phyloP scores from a whole-genome alignment of 108 stramenopile species.

The Asterionellopsis glacialis region DNA sequence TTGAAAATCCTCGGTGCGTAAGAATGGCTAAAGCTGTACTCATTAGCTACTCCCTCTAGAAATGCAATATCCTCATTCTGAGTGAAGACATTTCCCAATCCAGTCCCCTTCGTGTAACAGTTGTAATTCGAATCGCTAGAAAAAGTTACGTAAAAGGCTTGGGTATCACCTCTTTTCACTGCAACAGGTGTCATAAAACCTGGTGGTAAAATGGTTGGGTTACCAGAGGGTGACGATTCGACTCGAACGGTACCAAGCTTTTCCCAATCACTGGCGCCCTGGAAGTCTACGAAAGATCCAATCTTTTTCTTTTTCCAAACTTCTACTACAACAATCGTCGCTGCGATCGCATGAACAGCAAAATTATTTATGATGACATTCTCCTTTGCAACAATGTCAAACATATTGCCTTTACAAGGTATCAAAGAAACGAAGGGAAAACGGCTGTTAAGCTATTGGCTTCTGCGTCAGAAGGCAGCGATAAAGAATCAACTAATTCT shows the following conservation, averaged over 20 bases:
- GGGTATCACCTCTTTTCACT: neutral
- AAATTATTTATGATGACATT: constrained; percentile 5
- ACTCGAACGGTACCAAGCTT: neutral
- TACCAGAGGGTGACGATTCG: neutral
- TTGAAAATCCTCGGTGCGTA: constrained; percentile 1
- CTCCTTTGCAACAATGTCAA: constrained; percentile 3
- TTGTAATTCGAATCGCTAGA: constrained; percentile 1
- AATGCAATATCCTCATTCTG: constrained; percentile 1
- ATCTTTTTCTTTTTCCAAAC: neutral
- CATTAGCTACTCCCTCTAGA: constrained; percentile 2
- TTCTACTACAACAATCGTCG: constrained; percentile 8
- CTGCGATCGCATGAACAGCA: constrained; percentile 5
- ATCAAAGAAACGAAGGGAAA: too few relatives aligned
- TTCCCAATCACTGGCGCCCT: neutral
- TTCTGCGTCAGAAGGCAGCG: neutral
- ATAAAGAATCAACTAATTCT: neutral
- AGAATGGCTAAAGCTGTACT: constrained; percentile 4
- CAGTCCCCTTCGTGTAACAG: neutral
- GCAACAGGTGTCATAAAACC: neutral
- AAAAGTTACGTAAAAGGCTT: constrained; percentile 10
- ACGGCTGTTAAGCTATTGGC: too few relatives aligned
- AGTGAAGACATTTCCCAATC: neutral
- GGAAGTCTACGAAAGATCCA: neutral
- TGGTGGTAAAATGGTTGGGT: constrained; percentile 4
- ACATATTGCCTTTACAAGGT: constrained; percentile 8